phyloP scores from a whole-genome alignment of 352 stramenopile species.

The Elongisporangium undulatum region DNA sequence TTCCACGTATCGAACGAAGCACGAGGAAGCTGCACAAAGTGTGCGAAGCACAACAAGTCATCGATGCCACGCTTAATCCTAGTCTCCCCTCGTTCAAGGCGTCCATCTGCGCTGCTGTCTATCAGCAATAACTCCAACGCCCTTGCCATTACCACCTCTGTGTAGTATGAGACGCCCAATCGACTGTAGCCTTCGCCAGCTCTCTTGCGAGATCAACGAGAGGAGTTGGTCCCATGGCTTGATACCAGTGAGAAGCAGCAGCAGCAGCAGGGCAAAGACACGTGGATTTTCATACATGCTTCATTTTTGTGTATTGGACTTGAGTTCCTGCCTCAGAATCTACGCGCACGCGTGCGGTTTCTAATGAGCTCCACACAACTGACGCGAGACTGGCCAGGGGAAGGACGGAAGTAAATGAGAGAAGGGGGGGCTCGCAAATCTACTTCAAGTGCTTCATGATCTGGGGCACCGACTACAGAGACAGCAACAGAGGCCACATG shows the following conservation, averaged over 20 bases:
- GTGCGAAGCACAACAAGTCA: too few species aligned
- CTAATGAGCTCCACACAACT: not conserved
- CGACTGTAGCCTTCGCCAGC: too few species aligned
- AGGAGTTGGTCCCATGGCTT: not conserved
- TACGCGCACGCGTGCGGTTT: not conserved
- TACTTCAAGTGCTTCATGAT: slow-evolving; percentile 95
- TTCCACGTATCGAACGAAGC: too few species aligned
- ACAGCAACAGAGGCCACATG: slow-evolving; percentile 7
- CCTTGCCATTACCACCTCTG: too few species aligned
- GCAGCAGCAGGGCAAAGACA: not conserved
- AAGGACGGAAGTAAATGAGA: not conserved
- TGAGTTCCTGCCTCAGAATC: not conserved
- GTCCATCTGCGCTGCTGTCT: too few species aligned
- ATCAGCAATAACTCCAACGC: too few species aligned
- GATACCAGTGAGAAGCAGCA: too few species aligned
- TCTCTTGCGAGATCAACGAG: too few species aligned
- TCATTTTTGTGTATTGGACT: not conserved
- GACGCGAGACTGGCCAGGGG: not conserved
- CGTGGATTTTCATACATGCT: not conserved
- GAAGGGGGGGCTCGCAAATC: slow-evolving; percentile 6
- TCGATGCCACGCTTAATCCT: too few species aligned
- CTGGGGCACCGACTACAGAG: slow-evolving; percentile 82
- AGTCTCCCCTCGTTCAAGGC: too few species aligned
- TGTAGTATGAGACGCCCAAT: too few species aligned
- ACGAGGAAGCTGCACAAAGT: too few species aligned